These are phyloP conservation scores for Xanthoconium separans DNA, from an alignment of 1,284 basidiomycete species.

Conservation along the genomic window DNA sequence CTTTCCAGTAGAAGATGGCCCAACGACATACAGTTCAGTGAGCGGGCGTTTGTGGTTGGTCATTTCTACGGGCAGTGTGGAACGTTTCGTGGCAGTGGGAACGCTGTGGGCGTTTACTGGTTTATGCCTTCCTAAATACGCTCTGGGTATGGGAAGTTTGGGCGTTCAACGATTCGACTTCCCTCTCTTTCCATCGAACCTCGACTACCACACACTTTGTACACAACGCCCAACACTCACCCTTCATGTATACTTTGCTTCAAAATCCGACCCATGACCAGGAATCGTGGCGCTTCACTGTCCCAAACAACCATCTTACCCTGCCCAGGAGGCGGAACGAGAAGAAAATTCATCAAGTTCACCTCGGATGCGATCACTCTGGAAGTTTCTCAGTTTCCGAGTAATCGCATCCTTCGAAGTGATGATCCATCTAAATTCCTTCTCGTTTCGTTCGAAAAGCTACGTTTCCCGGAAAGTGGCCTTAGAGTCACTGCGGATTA, in stretches of 20 bases:
- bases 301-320: conserved; percentile 33
- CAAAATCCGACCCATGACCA: conserved; percentile 46
- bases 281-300: conserved; percentile 49
- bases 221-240: background rate
- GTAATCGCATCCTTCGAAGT: conserved; percentile 54
- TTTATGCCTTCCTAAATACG: conserved; percentile 16
- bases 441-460: conserved; percentile 49
- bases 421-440: conserved; percentile 58
- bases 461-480: conserved; percentile 51
- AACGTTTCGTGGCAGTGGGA: conserved; percentile 17
- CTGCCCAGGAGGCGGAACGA: conserved; percentile 25
- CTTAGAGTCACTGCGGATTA: conserved; percentile 52
- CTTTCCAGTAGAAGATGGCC: conserved; percentile 65
- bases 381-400: conserved; percentile 47
- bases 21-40: conserved; percentile 46
- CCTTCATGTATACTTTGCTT: conserved; percentile 38
- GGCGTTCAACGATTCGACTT: background rate
- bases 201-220: background rate
- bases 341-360: conserved; percentile 49
- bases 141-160: conserved; percentile 1
- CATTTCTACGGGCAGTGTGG: conserved; percentile 13
- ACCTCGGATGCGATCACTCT: conserved; percentile 48
- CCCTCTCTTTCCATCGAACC: background rate
- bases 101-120: conserved; percentile 6
- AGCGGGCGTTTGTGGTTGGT: conserved; percentile 9